Conservation (phyloP, 228 moss, liverwort and hornwort species). For the Sphagnum fallax region DNA sequence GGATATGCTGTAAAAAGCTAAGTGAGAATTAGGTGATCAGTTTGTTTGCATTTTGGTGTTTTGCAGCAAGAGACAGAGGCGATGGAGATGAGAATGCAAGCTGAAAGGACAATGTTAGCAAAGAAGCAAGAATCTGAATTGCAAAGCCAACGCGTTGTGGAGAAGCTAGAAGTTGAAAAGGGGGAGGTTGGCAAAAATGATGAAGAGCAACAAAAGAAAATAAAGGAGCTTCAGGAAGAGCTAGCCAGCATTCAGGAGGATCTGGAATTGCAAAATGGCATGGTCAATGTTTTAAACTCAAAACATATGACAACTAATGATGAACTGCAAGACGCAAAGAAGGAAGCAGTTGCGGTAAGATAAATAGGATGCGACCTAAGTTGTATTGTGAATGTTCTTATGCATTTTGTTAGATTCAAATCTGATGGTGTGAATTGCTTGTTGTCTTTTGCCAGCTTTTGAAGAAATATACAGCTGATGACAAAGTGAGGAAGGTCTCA, state of each 20-base stretch:
- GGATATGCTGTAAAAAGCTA: no score
- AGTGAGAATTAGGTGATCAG: no score
- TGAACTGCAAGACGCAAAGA: conserved; percentile 56
- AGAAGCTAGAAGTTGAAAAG: conserved; percentile 51
- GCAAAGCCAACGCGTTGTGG: conserved; percentile 41
- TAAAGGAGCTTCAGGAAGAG: conserved; percentile 38
- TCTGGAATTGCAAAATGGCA: conserved; percentile 6
- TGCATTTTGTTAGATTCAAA: background rate
- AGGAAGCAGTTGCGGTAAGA: conserved; percentile 14
- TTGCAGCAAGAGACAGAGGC: conserved; percentile 49
- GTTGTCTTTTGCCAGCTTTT: background rate
- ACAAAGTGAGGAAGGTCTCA: conserved; percentile 11
- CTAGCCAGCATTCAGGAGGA: conserved; percentile 34
- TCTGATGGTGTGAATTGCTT: background rate
- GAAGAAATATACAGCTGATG: background rate
- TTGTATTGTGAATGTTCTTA: background rate
- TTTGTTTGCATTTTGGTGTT: background rate
- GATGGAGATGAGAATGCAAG: conserved; percentile 47
- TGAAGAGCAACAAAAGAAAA: conserved; percentile 24
- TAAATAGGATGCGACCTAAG: background rate
- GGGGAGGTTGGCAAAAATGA: conserved; percentile 24
- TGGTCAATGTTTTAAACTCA: conserved; percentile 8
- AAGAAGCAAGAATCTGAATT: conserved; percentile 49
- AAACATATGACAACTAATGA: conserved; percentile 31
- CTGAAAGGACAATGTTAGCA: conserved; percentile 39